These are phyloP conservation scores for Polymyxa betae DNA, from an alignment of 208 protist genomes.

Conservation along the genomic window DNA sequence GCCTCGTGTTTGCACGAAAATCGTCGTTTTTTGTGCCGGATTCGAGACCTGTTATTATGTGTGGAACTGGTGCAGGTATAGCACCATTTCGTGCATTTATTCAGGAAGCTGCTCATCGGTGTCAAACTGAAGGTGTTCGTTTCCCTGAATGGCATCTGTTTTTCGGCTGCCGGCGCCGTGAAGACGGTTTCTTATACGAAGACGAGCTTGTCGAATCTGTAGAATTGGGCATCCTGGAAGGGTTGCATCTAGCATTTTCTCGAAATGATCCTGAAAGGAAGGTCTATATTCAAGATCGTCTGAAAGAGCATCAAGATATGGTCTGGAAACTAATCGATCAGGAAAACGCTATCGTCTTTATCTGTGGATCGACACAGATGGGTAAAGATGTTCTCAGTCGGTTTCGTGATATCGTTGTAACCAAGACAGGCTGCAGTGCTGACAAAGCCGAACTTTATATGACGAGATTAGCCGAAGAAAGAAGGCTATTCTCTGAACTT, in stretches of 20 bases:
- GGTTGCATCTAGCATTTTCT: conserved; percentile 30
- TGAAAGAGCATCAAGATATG: conserved; percentile 5
- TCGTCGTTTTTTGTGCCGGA: conserved; percentile 52
- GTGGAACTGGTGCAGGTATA: not conserved
- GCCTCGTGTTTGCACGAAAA: not conserved
- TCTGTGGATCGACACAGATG: conserved; percentile 21
- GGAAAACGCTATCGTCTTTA: conserved; percentile 8
- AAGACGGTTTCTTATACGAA: conserved; percentile 36
- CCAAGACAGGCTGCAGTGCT: no score
- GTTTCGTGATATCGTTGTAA: no score
- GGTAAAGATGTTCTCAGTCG: conserved; percentile 52
- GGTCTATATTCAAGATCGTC: conserved; percentile 14
- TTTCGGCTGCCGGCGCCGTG: conserved; percentile 46
- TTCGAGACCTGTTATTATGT: conserved; percentile 19
- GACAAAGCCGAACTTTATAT: no score
- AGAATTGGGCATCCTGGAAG: not conserved
- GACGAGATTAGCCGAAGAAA: no score
- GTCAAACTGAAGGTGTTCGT: not conserved
- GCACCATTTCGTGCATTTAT: conserved; percentile 51
- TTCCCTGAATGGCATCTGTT: not conserved
- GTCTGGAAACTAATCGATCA: conserved; percentile 4
- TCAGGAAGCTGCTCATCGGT: not conserved
- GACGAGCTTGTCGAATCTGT: conserved; percentile 8
- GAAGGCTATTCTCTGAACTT: no score
- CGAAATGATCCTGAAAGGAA: not conserved